phyloP scores from a whole-genome alignment of 345 rosid genomes.

The Moricandia moricandioides region DNA sequence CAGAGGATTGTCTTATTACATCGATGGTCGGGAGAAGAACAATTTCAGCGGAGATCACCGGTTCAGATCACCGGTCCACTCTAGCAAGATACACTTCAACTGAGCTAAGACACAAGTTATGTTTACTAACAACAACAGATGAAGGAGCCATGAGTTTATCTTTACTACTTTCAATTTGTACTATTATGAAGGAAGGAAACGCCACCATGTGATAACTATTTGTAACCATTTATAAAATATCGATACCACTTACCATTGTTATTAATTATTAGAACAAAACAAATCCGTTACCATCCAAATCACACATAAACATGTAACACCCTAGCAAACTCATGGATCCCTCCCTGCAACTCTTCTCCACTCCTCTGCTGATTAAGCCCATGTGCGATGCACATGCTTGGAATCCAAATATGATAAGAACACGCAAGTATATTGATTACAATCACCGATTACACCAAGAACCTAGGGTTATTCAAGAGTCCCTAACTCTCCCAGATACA shows the following conservation, averaged over 20 bases:
- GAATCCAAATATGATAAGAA: no score
- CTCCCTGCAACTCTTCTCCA: no score
- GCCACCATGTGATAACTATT: constrained; percentile 27
- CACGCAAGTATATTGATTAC: no score
- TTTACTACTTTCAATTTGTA: background rate
- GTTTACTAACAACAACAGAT: constrained; percentile 20
- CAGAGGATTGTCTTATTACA: background rate
- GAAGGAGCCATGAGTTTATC: constrained; percentile 37
- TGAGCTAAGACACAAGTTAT: constrained; percentile 1
- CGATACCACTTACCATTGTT: background rate
- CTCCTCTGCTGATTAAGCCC: no score
- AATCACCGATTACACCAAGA: no score
- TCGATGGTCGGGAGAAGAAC: no score
- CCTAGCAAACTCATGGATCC: no score
- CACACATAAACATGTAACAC: no score
- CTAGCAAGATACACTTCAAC: background rate
- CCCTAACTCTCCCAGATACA: no score
- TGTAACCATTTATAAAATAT: constrained; percentile 1
- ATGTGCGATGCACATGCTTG: no score
- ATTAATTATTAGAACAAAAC: background rate
- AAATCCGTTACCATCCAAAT: background rate
- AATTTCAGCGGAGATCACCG: background rate
- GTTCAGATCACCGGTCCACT: background rate
- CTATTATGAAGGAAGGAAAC: constrained; percentile 9
- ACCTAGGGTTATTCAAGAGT: no score